These are phyloP conservation scores for Auxenochlorella pyrenoidosa DNA, from an alignment of 139 green algal species.

Conservation along the genomic window DNA sequence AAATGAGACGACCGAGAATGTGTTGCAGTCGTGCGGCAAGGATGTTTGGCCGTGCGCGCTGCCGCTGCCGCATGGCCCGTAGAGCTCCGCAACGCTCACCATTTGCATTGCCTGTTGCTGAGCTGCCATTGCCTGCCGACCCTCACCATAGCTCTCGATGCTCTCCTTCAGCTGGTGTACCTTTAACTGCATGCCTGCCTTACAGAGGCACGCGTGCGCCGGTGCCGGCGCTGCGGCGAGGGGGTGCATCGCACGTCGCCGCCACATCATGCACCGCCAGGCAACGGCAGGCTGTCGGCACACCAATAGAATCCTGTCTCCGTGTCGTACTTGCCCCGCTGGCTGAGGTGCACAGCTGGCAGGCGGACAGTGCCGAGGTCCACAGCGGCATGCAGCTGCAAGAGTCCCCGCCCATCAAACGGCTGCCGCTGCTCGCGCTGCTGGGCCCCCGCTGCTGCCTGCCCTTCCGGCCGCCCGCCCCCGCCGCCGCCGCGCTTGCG, in stretches of 20 bases:
- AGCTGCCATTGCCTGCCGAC: too few species aligned
- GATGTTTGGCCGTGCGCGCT: too few species aligned
- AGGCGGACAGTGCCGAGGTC: conserved; percentile 14
- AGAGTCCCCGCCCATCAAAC: conserved; percentile 52
- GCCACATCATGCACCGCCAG: neutral
- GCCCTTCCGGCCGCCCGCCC: neutral
- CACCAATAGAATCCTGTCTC: conserved; percentile 52
- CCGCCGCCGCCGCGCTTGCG: neutral
- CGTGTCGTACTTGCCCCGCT: conserved; percentile 43
- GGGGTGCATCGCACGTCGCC: too few species aligned
- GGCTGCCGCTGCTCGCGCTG: conserved; percentile 32
- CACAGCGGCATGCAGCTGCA: neutral
- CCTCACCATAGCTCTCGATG: too few species aligned
- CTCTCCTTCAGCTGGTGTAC: too few species aligned
- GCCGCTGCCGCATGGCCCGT: too few species aligned
- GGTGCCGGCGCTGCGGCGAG: neutral
- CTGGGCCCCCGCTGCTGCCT: neutral
- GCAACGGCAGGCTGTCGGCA: neutral
- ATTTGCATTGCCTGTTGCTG: too few species aligned
- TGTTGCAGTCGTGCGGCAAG: too few species aligned
- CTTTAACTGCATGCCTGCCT: too few species aligned
- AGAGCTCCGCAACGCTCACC: too few species aligned
- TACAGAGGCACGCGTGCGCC: too few species aligned
- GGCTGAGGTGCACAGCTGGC: conserved; percentile 41
- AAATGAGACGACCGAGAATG: too few species aligned